Base-by-base conservation (phyloP, 192 early-diverging fungal genomes). In the Rhizoclosmatium globosum region DNA sequence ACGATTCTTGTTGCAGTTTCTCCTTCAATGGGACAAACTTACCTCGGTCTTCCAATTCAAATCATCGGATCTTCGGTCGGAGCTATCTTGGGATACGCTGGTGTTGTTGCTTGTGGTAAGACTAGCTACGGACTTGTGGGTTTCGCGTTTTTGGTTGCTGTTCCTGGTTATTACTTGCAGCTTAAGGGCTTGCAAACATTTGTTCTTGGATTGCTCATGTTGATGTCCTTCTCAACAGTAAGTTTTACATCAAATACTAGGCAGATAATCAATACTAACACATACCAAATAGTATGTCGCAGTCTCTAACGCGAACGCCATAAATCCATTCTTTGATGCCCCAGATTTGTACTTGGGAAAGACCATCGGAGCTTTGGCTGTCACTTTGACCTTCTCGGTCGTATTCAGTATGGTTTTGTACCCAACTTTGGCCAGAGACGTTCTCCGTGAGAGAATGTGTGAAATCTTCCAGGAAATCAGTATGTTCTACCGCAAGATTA, bases 391-490 rank as follows among this genome's bases (percentile, higher is more conserved):
- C 13, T 80, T 80, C 43, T 7, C 72, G 0, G 21, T 80, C 39
- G 75, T 80, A 38, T 80, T 80, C 72, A 80, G 56, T n/a, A 62
- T 80, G 21, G 79, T 80, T 0, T 13, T 80, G 13, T 80, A 80
- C 62, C 79, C 79, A 42, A 80, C 71, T 11, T 72, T 75, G 17
- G 71, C 79, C 3, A 60, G 79, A 1, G 64, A 61, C 42, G 53
- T 67, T 4, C 47, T 80, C 13, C 71, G 79, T 9, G 4, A 6
- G 13, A 41, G 48, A 4, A 60, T 80, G 17, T 41, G 21, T n/a
- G 39, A 23, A 47, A 75, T 67, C 41, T 56, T 80, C 60, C 13
- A 38, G 19, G 47, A 71, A 39, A 15, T 80, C 47, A 75, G 47
- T 65, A 62, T 50, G 1, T 69, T 77, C 71, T 80, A 75, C 45